Conservation (phyloP, 257 asterid genomes). For the Datura wrightii region DNA sequence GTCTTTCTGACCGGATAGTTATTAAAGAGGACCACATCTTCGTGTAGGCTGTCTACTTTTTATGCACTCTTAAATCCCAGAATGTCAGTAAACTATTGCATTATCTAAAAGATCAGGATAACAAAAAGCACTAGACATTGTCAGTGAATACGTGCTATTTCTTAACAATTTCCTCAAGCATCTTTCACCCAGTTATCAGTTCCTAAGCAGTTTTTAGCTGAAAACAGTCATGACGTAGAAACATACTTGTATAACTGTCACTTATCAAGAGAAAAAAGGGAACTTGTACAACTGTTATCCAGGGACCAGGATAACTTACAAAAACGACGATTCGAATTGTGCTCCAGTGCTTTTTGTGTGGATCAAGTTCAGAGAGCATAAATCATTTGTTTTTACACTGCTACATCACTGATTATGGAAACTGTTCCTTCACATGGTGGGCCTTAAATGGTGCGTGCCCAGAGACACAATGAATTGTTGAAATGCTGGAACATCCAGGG, state of each 20-base stretch:
- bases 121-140: not conserved
- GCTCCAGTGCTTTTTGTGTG: not conserved
- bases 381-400: not conserved
- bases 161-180: not conserved
- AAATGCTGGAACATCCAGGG: not conserved
- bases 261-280: not conserved
- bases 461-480: not conserved
- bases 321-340: not conserved
- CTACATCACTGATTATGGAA: not conserved
- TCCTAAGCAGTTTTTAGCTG: constrained; percentile 7
- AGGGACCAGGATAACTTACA: not conserved
- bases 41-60: not conserved
- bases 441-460: not conserved
- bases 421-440: not conserved
- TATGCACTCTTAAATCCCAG: not conserved
- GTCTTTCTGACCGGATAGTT: not conserved
- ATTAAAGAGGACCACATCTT: not conserved
- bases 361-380: constrained; percentile 22
- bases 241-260: not conserved
- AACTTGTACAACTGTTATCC: not conserved
- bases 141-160: not conserved
- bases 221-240: not conserved
- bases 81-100: not conserved
- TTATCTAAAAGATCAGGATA: not conserved
- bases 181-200: not conserved